Conservation (phyloP, 306 rosid genomes). For the Quillaja saponaria region DNA sequence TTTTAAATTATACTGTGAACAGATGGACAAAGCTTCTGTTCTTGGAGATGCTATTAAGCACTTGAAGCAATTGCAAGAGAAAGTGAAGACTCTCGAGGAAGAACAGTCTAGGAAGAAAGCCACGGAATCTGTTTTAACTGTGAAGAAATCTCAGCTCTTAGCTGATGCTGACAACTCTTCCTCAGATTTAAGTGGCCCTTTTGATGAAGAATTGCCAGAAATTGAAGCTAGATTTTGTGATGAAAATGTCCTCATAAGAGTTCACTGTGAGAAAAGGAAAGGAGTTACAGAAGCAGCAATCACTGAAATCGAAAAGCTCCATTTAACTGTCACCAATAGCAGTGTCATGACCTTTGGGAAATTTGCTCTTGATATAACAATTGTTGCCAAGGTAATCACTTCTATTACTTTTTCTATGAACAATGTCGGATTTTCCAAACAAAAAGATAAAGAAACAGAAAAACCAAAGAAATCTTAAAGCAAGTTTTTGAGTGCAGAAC, state of each 20-base stretch:
- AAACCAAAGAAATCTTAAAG: too few relatives aligned
- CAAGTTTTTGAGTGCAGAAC: background rate
- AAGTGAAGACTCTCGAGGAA: conserved; percentile 77
- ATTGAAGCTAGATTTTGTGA: conserved; percentile 85
- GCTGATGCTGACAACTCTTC: conserved; percentile 43
- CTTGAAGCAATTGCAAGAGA: conserved; percentile 84
- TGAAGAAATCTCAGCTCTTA: conserved; percentile 61
- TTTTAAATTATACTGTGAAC: conserved; percentile 14
- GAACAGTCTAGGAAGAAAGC: conserved; percentile 60
- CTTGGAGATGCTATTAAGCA: conserved; percentile 91
- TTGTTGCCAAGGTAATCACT: conserved; percentile 69
- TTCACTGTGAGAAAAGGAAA: conserved; percentile 79
- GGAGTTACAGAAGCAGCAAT: conserved; percentile 64
- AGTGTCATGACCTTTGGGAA: conserved; percentile 77
- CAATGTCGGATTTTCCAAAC: too few relatives aligned
- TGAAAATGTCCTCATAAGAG: conserved; percentile 71
- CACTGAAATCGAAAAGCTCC: conserved; percentile 69
- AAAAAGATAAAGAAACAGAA: too few relatives aligned
- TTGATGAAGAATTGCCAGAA: conserved; percentile 67
- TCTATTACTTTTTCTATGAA: background rate
- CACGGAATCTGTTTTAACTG: conserved; percentile 70
- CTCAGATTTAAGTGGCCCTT: conserved; percentile 31
- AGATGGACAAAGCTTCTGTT: conserved; percentile 99
- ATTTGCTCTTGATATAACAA: conserved; percentile 77
- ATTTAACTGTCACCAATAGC: conserved; percentile 62